Evolutionary conservation across 148 eudicot genomes (phyloP).

Genomic region (Persicaria maculosa): DNA sequence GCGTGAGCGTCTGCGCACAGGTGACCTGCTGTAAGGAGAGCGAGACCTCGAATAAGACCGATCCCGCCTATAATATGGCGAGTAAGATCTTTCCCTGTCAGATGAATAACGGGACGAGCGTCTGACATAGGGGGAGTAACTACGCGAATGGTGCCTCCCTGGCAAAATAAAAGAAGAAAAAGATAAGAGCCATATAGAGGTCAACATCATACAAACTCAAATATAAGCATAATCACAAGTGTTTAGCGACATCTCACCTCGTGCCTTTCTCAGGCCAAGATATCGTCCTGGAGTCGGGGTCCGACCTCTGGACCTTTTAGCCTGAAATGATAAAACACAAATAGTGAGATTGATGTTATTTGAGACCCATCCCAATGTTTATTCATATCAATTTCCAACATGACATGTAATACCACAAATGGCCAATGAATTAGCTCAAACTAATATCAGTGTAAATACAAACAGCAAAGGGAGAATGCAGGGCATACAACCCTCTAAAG

Average conservation of each 20-base stretch:
- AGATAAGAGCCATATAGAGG: not conserved
- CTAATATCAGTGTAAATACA: conserved; percentile 18
- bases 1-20: conserved; percentile 36
- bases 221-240: not conserved
- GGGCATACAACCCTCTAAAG: conserved; percentile 97
- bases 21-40: conserved; percentile 49
- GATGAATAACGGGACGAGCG: conserved; percentile 54
- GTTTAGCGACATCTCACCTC: conserved; percentile 34
- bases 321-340: conserved; percentile 34
- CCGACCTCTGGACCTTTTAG: conserved; percentile 81
- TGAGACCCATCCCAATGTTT: not conserved
- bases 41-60: conserved; percentile 39
- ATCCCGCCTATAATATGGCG: conserved; percentile 36
- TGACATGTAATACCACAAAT: not conserved
- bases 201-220: not conserved
- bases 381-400: not conserved
- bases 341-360: not conserved
- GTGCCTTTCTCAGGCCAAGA: conserved; percentile 60
- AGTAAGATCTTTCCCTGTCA: conserved; percentile 54
- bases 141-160: conserved; percentile 53
- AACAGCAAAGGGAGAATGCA: conserved; percentile 52
- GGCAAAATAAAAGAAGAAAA: not conserved
- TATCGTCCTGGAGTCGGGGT: conserved; percentile 96
- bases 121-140: conserved; percentile 40
- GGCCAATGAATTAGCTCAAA: not conserved